Evolutionary conservation across 2,329 filamentous ascomycete genomes (phyloP), one percentile per base, ranked within the genome.

Genomic region (Parastagonospora avenae): DNA sequence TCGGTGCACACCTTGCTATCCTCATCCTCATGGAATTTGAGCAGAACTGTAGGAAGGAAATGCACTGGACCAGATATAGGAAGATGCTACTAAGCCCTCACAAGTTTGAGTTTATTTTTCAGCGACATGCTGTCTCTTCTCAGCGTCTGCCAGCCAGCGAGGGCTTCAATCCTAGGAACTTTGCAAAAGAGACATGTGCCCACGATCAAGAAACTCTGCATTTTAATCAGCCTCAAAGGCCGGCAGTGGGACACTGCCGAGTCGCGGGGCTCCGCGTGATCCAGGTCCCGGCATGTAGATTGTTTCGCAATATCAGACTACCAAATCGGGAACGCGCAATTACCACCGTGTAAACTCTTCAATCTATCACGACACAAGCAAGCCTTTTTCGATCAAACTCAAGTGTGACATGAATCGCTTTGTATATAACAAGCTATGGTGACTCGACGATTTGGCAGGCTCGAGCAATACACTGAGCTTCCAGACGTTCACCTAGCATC

Each of bases 221-320:
- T 10, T 8, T 12, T 24, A 9, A 43, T 49, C 45, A 50, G 45
- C 41, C 37, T 57, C 39, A 39, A 46, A 53, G 54, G 48, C 51
- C 58, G 55, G 49, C 42, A 50, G 15, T 55, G 35, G 40, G 45
- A 42, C 15, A 49, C 44, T 52, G 57, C 60, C 61, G 63, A 66
- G 55, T 52, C 47, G 52, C 51, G 55, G 57, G 63, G 62, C 50
- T 42, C 55, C 59, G 59, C 62, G 53, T 64, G 63, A 56, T 58
- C 47, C 33, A 49, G 42, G 46, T 47, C 11, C 48, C 32, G 52
- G 33, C 24, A 30, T 28, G 35, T 48, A 59, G 52, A 66, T 45
- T 62, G 52, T 45, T 54, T 49, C 28, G 37, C 53, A 66, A 67
- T 68, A 59, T 68, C 45, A 58, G 42, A 60, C 48, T 58, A 36